Conservation (phyloP, 2,329 filamentous ascomycete genomes). For the Sporothrix variecibatus region DNA sequence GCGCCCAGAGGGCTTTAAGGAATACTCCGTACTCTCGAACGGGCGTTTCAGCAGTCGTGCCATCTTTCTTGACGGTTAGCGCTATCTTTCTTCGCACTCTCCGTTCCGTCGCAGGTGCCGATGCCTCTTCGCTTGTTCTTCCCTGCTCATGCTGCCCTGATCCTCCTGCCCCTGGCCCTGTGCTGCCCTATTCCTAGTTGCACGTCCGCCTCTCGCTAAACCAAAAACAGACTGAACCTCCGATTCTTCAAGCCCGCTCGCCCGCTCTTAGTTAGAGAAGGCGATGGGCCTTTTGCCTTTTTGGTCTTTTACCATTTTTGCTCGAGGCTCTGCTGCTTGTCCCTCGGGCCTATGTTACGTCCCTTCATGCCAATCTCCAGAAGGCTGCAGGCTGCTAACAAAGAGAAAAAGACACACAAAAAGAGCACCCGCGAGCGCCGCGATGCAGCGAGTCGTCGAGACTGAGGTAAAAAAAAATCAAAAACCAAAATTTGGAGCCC, state of each 20-base stretch:
- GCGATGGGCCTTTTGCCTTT: background rate
- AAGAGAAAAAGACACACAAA: background rate
- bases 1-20: background rate
- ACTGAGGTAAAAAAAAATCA: background rate
- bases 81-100: background rate
- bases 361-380: background rate
- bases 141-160: conserved; percentile 1
- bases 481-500: too few species aligned
- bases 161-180: background rate
- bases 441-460: background rate
- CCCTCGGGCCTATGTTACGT: conserved; percentile 8
- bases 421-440: background rate
- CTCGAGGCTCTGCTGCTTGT: background rate
- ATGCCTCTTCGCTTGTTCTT: background rate
- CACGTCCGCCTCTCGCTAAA: background rate
- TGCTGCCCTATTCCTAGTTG: background rate
- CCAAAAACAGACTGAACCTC: conserved; percentile 17
- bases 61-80: background rate
- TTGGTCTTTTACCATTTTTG: background rate
- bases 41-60: background rate
- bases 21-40: background rate
- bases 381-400: conserved; percentile 7
- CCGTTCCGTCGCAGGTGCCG: background rate
- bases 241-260: conserved; percentile 7
- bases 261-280: background rate